phyloP scores from a whole-genome alignment of 2,329 filamentous ascomycete genomes.

The Teratosphaeria pseudoeucalypti region DNA sequence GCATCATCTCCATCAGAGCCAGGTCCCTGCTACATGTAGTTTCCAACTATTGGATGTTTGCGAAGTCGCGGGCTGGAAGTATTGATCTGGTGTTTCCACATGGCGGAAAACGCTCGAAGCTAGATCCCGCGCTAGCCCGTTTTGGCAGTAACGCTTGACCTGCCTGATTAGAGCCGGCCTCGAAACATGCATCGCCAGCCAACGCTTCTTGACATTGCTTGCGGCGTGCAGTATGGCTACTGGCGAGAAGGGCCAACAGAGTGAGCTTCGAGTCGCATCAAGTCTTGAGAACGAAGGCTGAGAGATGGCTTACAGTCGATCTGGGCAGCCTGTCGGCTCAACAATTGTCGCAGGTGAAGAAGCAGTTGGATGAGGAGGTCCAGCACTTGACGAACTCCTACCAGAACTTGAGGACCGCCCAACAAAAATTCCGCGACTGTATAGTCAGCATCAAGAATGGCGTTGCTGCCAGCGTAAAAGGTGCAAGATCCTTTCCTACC shows the following conservation, averaged over 20 bases:
- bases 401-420: constrained; percentile 77
- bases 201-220: neutral
- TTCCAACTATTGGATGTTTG: neutral
- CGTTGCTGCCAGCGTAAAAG: constrained; percentile 29
- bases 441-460: constrained; percentile 57
- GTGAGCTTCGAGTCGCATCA: constrained; percentile 6
- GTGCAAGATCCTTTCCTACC: constrained; percentile 5
- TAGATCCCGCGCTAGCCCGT: neutral
- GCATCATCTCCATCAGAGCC: no score
- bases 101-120: neutral
- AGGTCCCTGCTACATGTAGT: no score
- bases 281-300: constrained; percentile 1
- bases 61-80: no score
- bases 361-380: constrained; percentile 90
- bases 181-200: neutral
- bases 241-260: constrained; percentile 15
- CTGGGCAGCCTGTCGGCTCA: constrained; percentile 69
- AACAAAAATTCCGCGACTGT: constrained; percentile 86
- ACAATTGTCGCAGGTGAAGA: constrained; percentile 85
- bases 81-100: no score
- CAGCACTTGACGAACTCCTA: constrained; percentile 89
- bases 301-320: constrained; percentile 40
- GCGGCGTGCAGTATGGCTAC: constrained; percentile 4
- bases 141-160: neutral
- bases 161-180: neutral